A percentile compares a stretch with the other conserved stretches of the same genome.
Evolutionary conservation across 805 yeast genomes (phyloP).

Genomic region (Teunomyces kruisii): DNA sequence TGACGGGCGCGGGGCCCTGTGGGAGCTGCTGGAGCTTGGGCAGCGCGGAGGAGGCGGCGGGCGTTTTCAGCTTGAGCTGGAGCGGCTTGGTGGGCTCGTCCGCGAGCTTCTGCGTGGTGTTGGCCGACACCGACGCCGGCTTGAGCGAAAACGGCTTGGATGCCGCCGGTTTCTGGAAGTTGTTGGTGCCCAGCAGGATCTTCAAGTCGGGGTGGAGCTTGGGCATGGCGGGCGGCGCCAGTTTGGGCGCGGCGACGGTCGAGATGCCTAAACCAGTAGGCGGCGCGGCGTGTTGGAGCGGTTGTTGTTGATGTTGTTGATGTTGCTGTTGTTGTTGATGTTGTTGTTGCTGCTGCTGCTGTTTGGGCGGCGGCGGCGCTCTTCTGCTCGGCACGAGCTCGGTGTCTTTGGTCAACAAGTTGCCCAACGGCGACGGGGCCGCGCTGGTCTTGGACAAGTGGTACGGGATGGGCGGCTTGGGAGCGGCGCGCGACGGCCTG

Average conservation of each 20-base stretch:
- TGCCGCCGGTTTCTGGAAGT: no score
- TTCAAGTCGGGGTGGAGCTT: conserved; percentile 8
- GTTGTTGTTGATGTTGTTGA: no score
- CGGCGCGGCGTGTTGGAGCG: conserved; percentile 26
- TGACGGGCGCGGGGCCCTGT: conserved; percentile 16
- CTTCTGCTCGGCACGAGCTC: conserved; percentile 6
- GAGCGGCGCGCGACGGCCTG: conserved; percentile 42
- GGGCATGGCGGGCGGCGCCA: conserved; percentile 10
- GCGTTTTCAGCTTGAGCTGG: conserved; percentile 18
- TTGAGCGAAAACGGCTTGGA: conserved; percentile 9
- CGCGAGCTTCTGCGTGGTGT: neutral
- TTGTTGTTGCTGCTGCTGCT: conserved; percentile 18
- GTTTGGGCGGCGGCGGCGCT: conserved; percentile 4
- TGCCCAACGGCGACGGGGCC: conserved; percentile 30
- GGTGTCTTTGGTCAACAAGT: conserved; percentile 27
- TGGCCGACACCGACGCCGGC: conserved; percentile 11
- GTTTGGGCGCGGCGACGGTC: conserved; percentile 5
- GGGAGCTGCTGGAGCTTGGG: neutral
- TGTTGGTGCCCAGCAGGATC: conserved; percentile 4
- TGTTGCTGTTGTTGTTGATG: no score
- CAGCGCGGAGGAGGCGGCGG: no score
- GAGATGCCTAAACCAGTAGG: neutral
- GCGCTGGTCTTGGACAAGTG: conserved; percentile 25
- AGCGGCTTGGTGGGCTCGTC: conserved; percentile 25
- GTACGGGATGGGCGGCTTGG: conserved; percentile 45